Conservation (phyloP, 768 basidiomycete species). For the Pleurotus platypus region DNA sequence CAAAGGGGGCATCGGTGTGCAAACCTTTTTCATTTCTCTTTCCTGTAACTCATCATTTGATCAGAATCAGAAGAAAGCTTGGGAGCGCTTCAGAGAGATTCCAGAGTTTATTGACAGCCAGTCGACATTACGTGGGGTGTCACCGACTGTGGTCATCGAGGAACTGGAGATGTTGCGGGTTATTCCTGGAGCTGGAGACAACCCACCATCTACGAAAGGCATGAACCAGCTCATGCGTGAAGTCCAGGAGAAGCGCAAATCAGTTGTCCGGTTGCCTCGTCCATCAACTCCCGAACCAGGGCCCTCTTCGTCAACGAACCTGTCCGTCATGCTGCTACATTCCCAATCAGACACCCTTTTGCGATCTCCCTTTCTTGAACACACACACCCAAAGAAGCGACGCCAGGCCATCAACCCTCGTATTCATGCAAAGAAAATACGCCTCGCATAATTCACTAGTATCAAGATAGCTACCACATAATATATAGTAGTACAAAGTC, state of each 20-base stretch:
- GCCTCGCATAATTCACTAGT: neutral
- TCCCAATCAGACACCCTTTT: too few species aligned
- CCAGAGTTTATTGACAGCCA: conserved; percentile 10
- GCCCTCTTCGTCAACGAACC: neutral
- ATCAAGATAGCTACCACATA: too few species aligned
- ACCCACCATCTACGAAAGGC: too few species aligned
- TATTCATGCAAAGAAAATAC: neutral
- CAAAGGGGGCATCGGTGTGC: neutral
- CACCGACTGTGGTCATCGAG: neutral
- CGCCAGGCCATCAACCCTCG: neutral
- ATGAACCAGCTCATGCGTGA: neutral
- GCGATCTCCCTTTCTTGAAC: neutral
- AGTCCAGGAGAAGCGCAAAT: neutral
- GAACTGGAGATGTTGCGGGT: neutral
- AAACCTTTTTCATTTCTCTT: too few species aligned
- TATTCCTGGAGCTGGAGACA: neutral
- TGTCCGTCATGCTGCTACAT: too few species aligned
- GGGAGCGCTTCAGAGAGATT: conserved; percentile 10
- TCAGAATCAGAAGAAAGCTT: conserved; percentile 6
- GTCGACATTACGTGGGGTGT: neutral
- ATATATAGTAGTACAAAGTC: too few species aligned
- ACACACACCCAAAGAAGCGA: neutral
- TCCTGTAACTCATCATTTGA: too few species aligned
- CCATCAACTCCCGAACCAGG: neutral
- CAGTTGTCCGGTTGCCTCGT: neutral